Evolutionary conservation across 2,329 filamentous ascomycete species (phyloP), one percentile per base, ranked within the genome.

Genomic region (Stachybotrys chlorohalonatus): DNA sequence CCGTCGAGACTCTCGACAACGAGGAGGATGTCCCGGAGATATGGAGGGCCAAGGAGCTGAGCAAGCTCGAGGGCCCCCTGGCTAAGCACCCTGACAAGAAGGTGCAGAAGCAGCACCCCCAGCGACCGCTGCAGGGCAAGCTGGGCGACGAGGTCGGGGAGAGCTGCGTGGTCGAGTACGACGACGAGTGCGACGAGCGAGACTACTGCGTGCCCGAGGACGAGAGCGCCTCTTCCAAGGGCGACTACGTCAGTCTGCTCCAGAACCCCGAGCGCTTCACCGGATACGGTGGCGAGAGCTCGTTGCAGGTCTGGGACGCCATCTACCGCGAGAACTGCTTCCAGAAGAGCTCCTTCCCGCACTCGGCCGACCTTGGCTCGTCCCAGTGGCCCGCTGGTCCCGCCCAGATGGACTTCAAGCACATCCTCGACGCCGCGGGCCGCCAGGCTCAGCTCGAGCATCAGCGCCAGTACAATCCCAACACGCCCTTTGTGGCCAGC

Each of bases 241-340:
- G 94, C 47, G 94, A 97, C 76, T 99, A 99, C 68, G 94, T 99
- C 64, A 95, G 90, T 71, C 77, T 99, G 61, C 78, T 95, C 52
- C 87, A 90, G 68, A 99, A 99, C 66, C 93, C 93, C 1, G 93
- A 99, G 68, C 83, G 92, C 56, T 99, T 96, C 71, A 99, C 94
- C 0, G 94, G 94, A 51, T 99, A 97, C 67, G 82, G 86, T 7
- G 94, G 94, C 53, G 82, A 86, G 56, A 88, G 92, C 16, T 84
- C 93, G 47, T 84, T 86, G 66, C 90, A 95, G 73, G 90, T 99
- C 15, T 99, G 94, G 94, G 87, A 96, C 67, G 89, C 94, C 55
- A 91, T 99, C 56, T 99, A 99, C 73, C 82, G 90, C 53, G 94
- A 99, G 71, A 99, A 99, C 70, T 99, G 94, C 74, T 99, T 99